Evolutionary conservation across 75 land plant genomes (phyloP).

Genomic region (Sequoiadendron giganteum): DNA sequence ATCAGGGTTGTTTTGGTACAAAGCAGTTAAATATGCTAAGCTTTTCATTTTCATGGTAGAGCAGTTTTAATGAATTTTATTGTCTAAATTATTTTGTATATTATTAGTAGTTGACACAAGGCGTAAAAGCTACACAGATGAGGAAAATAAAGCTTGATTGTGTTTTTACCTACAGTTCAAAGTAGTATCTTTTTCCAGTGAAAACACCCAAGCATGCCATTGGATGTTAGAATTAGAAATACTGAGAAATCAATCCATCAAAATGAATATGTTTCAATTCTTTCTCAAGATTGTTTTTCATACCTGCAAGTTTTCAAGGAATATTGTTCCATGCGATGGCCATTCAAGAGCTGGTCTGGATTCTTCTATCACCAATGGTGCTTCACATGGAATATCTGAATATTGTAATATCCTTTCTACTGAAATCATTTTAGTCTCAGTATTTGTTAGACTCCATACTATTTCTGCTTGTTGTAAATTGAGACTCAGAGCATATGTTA

Average conservation of each 20-base stretch:
- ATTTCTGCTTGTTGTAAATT: conserved; percentile 54
- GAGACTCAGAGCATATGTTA: conserved; percentile 80
- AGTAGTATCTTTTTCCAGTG: not conserved
- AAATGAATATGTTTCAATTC: not conserved
- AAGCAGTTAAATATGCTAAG: not conserved
- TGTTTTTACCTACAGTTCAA: not conserved
- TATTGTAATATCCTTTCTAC: conserved; percentile 92
- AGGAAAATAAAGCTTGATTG: not conserved
- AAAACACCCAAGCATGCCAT: not conserved
- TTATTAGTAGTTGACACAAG: not conserved
- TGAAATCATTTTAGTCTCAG: conserved; percentile 87
- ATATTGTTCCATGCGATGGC: conserved; percentile 77
- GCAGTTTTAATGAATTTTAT: not conserved
- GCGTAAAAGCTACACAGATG: not conserved
- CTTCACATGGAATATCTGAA: conserved; percentile 69
- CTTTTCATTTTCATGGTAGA: not conserved
- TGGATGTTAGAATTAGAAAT: not conserved
- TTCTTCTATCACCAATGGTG: conserved; percentile 67
- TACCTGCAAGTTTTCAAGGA: conserved; percentile 76
- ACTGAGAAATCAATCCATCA: conserved; percentile 1
- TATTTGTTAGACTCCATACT: conserved; percentile 74
- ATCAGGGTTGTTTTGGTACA: not conserved
- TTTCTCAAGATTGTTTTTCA: not conserved
- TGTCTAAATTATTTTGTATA: not conserved
- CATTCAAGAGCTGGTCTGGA: conserved; percentile 62